Base-by-base conservation (phyloP, 2,329 filamentous ascomycete genomes). In the Colletotrichum sp. region DNA sequence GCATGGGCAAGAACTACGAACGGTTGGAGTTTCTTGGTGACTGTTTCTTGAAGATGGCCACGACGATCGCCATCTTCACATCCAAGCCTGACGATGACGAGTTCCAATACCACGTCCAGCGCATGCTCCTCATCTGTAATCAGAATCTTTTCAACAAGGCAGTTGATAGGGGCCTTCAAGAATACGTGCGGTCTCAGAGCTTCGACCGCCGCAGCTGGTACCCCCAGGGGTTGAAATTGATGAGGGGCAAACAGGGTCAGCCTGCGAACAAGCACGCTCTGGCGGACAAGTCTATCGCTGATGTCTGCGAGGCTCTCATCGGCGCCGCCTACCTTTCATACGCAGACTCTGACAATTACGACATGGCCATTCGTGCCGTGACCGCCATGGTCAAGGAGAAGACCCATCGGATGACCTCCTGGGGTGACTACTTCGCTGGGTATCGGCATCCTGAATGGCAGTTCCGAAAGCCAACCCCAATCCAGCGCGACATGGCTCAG, bases 1-100 rank as follows among this genome's bases (percentile, higher is more conserved):
- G 96, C 4, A 98, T 98, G 95, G 95, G 96, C 2, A 93, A 93
- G 52, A 98, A 98, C 79, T 99, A 99, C 80, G 97, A 99, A 83
- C 91, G 97, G 15, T 89, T 98, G 0, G 97, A 99, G 80, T 98
- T 98, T 75, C 89, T 98, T 3, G 97, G 97, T 0, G 97, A 99
- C 82, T 94, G 94, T 38, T 98, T 98, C 80, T 88, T 99, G 75
- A 99, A 99, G 84, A 96, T 98, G 93, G 95, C 95, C 13, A 98
- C 96, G 0, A 96, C 96, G 0, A 96, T 99, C 69, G 93, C 96
- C 1, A 88, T 98, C 1, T 98, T 94, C 81, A 93, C 94, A 1
- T 89, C 92, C 32, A 92, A 94, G 24, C 95, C 95, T 0, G 91
- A 94, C 64, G 92, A 94, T 76, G 92, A 95, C 78, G 97, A 99